Evolutionary conservation across 495 filamentous ascomycete genomes (phyloP), one percentile per base, ranked within the genome.

Genomic region (Acidomyces sp.): DNA sequence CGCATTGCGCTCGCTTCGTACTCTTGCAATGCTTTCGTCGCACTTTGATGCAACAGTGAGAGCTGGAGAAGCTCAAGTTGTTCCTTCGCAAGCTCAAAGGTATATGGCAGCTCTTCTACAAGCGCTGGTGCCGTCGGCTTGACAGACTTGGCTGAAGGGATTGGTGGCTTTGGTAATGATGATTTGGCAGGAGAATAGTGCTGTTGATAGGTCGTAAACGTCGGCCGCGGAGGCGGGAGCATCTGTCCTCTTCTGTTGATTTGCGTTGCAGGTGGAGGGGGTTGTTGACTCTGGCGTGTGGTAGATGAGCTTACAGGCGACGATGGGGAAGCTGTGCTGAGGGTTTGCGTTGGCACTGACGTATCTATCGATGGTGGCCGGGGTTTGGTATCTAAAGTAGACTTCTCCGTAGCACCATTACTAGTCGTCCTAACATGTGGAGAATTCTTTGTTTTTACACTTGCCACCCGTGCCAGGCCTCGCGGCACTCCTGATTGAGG

Each of bases 171-270:
- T 2, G 49, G 49, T 4, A 48, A 16, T 1, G 49, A 20, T 9
- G 49, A 45, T 26, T 52, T 52, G 21, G 39, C 45, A 2, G 49
- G 49, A 12, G 37, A 43, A 41, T 52, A 52, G 45, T 52, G 49
- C 23, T 52, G 49, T 23, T 52, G 49, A 27, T 36, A 48, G 3
- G 49, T 52, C 5, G 9, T 48, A 31, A 52, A 52, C n/a, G 28
- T 17, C n/a, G 49, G 39, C n/a, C 36, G 39, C 4, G 36, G 15
- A 4, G 40, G 23, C 3, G 48, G 16, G 3, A 35, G 36, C n/a
- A 39, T 40, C 2, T n/a, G 17, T 0, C 41, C 31, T 37, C 41
- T 39, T 12, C 24, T 23, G 46, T 3, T 25, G 17, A 41, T 34
- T n/a, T n/a, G n/a, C n/a, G n/a, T n/a, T n/a, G n/a, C n/a, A n/a